Base-by-base conservation (phyloP, 1,139 yeast genomes). In the Zygoascus hellenicus region DNA sequence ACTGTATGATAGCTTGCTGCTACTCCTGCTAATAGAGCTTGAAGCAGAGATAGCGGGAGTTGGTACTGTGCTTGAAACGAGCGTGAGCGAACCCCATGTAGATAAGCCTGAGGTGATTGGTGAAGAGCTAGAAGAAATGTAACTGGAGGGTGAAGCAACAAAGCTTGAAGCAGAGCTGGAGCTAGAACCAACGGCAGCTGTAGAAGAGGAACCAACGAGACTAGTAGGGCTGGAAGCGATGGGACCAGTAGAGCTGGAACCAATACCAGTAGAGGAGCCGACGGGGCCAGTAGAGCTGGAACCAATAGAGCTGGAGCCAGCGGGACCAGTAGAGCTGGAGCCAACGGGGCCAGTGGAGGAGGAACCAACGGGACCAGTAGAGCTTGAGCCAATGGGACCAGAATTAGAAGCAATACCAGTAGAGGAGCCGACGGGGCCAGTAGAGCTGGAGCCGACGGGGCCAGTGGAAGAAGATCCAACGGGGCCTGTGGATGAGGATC, bases 181-280 rank as follows among this genome's bases (percentile, higher is more conserved):
- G 43, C 35, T 39, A 7, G 33, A 35, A 13, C 5, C 30, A 15
- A 28, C 15, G 13, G 17, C 7, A 5, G 9, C 19, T 5, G 16
- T 17, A 35, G 38, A 15, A 35, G 17, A n/a, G n/a, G 38, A 15
- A 15, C 9, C n/a, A 15, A 15, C 15, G 26, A 15, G 13, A 6
- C 16, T 9, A 15, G 38, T 11, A n/a, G 33, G 9, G 16, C 15
- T 32, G 9, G 35, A 13, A 32, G 35, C 16, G 14, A 14, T 9
- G 4, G 17, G 26, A 13, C 16, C n/a, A 15, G 26, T 11, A 9
- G 26, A 15, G 26, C 26, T 30, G 19, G 43, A 14, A 17, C 15
- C 43, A n/a, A 29, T 5, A 28, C 36, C 39, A 42, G 54, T 22
- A 36, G 52, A 43, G 38, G 51, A 32, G 36, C 46, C 43, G 11